Evolutionary conservation across 495 filamentous ascomycete species (phyloP), one percentile per base, ranked within the genome.

Genomic region (Xylaria cubensis): DNA sequence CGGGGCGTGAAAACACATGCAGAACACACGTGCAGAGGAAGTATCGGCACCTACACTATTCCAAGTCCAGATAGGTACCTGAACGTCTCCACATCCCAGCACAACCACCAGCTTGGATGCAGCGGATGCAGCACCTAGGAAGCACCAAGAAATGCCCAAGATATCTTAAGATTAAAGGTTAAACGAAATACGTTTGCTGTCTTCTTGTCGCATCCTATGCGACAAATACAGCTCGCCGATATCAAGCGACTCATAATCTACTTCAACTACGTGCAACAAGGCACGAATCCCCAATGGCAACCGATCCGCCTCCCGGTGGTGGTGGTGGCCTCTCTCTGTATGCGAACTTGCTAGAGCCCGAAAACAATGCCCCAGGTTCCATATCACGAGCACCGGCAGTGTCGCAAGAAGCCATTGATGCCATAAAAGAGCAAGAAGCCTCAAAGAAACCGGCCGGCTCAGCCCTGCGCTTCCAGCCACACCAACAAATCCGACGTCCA

Each of bases 381-480:
- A 92, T 95, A 69, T 93, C 94, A 17, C 86, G 90, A 68, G 92
- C 90, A 6, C 94, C 94, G 0, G 91, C 96, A n/a, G 85, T 90
- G 46, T 97, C 94, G 65, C 87, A 79, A 70, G 80, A 80, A 73
- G 84, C 86, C 71, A 81, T 81, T 58, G 85, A 89, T 39, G 72
- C 81, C 58, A 81, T 85, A 67, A 77, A 83, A 64, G 86, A 90
- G 71, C 88, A 89, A 67, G 82, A 85, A 56, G 84, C 89, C 67
- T 82, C 88, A 46, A 94, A 93, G 85, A 95, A 92, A 84, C 86
- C 87, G 72, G 82, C 93, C 76, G 93, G 90, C 86, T 83, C 93
- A 82, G 89, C 93, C 76, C 86, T 98, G 72, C 91, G 92, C 77
- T 97, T 97, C 83, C 95, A 97, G 79, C 95, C 95, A 12, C 77